Evolutionary conservation across 352 stramenopile genomes (phyloP).

Genomic region (Nannochloropsis limnetica): DNA sequence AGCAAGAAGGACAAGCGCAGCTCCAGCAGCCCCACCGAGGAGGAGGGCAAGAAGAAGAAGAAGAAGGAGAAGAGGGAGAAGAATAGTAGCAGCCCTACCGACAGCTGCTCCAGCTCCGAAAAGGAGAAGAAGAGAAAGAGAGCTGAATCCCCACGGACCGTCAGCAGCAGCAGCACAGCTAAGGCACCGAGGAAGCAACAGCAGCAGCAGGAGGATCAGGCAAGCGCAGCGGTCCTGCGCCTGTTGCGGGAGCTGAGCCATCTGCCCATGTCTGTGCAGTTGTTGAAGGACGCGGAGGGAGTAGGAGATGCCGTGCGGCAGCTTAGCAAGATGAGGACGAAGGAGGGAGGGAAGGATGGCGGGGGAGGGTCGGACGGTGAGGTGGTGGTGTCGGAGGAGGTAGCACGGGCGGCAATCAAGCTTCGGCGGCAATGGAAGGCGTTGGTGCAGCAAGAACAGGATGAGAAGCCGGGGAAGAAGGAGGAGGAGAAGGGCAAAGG

Average conservation of each 20-base stretch:
- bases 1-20: neutral
- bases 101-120: neutral
- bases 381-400: neutral
- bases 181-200: neutral
- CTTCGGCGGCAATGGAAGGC: conserved; percentile 30
- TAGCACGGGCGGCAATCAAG: neutral
- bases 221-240: neutral
- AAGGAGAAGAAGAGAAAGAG: neutral
- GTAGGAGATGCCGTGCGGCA: neutral
- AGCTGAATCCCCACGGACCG: neutral
- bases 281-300: neutral
- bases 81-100: neutral
- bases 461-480: neutral
- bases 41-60: neutral
- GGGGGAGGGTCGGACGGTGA: neutral
- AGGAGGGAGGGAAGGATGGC: neutral
- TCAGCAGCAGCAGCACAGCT: neutral
- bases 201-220: neutral
- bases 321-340: neutral
- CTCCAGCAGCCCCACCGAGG: neutral
- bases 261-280: neutral
- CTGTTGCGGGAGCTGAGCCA: neutral
- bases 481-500: neutral
- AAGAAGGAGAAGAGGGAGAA: neutral
- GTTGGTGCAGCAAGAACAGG: neutral